Percentiles rank a stretch among this genome's conserved stretches.
phyloP scores from a whole-genome alignment of 1,139 yeast species.

The Blastobotrys buckinghamii region DNA sequence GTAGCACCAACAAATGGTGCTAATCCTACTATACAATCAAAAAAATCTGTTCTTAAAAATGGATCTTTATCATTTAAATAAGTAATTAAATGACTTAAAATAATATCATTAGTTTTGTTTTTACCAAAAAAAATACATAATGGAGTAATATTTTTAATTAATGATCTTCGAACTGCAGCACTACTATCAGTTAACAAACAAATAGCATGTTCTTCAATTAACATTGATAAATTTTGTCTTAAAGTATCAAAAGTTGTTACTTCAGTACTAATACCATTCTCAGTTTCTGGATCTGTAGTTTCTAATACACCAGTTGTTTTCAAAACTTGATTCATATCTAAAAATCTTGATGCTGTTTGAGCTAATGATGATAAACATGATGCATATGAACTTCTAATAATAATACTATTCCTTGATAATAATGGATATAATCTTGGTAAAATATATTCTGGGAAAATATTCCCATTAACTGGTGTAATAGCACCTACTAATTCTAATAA shows the following conservation, averaged over 20 bases:
- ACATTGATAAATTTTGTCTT: slow-evolving; percentile 27
- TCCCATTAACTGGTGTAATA: slow-evolving; percentile 68
- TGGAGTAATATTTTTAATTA: slow-evolving; percentile 63
- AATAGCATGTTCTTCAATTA: slow-evolving; percentile 58
- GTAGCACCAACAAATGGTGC: slow-evolving; percentile 77
- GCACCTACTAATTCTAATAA: slow-evolving; percentile 58
- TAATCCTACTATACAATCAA: slow-evolving; percentile 68
- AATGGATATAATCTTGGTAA: slow-evolving; percentile 60
- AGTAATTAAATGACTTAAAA: slow-evolving; percentile 85
- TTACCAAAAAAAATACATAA: slow-evolving; percentile 79
- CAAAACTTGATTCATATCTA: slow-evolving; percentile 57
- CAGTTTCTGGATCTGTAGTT: slow-evolving; percentile 39
- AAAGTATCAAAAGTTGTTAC: slow-evolving; percentile 33
- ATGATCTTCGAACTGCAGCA: slow-evolving; percentile 60
- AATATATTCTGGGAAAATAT: slow-evolving; percentile 74
- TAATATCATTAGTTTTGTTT: slow-evolving; percentile 80
- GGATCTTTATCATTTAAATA: slow-evolving; percentile 77
- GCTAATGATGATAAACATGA: slow-evolving; percentile 67
- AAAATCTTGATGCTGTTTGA: slow-evolving; percentile 53
- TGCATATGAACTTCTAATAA: slow-evolving; percentile 65
- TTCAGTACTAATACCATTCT: slow-evolving; percentile 34
- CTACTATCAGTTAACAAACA: slow-evolving; percentile 63
- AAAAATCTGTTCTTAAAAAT: slow-evolving; percentile 61
- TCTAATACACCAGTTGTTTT: slow-evolving; percentile 39
- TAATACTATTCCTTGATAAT: slow-evolving; percentile 36